phyloP scores from a whole-genome alignment of 176 grass and related monocot genomes.

The Carex littledalei region DNA sequence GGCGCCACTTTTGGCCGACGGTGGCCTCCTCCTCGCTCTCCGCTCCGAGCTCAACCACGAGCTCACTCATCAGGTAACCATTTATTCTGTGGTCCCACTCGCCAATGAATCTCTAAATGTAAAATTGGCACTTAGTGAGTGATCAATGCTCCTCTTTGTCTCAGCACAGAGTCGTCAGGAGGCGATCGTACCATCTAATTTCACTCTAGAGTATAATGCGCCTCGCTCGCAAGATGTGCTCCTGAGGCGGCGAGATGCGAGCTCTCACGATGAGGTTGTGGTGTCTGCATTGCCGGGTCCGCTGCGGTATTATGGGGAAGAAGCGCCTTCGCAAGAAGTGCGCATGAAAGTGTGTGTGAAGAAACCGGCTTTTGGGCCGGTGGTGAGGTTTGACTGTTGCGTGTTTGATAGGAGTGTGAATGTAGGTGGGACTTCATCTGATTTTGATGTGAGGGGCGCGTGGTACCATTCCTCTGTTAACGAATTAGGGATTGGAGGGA shows the following conservation, averaged over 20 bases:
- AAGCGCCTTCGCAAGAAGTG: slow-evolving; percentile 25
- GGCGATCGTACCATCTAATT: slow-evolving; percentile 11
- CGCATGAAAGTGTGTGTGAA: slow-evolving; percentile 71
- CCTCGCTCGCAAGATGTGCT: slow-evolving; percentile 47
- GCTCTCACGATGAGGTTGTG: slow-evolving; percentile 38
- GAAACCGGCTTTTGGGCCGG: slow-evolving; percentile 33
- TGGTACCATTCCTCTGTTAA: slow-evolving; percentile 41
- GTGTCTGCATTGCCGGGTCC: slow-evolving; percentile 69
- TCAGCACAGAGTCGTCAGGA: slow-evolving; percentile 20
- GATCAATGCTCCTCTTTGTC: not conserved
- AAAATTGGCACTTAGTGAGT: not conserved
- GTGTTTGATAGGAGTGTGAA: not conserved
- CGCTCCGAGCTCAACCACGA: slow-evolving; percentile 55
- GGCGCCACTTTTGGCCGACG: slow-evolving; percentile 26
- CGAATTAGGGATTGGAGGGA: slow-evolving; percentile 20
- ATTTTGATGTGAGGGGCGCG: slow-evolving; percentile 26
- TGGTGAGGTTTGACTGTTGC: slow-evolving; percentile 70
- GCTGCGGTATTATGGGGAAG: slow-evolving; percentile 30
- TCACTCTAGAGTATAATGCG: slow-evolving; percentile 36
- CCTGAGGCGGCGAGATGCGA: slow-evolving; percentile 24
- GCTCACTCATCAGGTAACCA: slow-evolving; percentile 25
- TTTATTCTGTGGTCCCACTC: not conserved
- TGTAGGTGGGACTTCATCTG: not conserved
- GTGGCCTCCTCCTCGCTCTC: slow-evolving; percentile 39
- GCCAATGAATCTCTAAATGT: slow-evolving; percentile 6